Conservation (phyloP, 768 basidiomycete genomes). For the Mycena olivaceomarginata region DNA sequence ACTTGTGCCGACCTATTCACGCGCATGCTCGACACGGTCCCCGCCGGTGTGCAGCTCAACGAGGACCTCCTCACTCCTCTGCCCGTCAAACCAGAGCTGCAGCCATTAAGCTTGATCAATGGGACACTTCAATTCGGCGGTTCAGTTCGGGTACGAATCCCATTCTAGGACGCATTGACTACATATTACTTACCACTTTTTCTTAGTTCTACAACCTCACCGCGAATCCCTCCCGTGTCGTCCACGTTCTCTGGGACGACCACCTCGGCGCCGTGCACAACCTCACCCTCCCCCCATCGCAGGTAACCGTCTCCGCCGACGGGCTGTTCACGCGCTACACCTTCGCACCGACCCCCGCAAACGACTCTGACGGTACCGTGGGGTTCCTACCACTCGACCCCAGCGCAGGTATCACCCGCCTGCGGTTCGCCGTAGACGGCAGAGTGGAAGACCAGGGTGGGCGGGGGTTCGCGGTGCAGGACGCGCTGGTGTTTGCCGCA, state of each 20-base stretch:
- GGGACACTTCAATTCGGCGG: too few relatives aligned
- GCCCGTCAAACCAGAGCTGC: slow-evolving; percentile 14
- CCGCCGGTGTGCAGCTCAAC: neutral
- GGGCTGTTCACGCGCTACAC: too few relatives aligned
- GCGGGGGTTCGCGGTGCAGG: slow-evolving; percentile 2
- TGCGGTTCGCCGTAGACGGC: neutral
- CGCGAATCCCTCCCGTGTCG: neutral
- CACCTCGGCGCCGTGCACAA: slow-evolving; percentile 1
- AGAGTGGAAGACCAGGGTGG: slow-evolving; percentile 1
- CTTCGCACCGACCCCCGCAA: neutral
- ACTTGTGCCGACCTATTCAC: neutral
- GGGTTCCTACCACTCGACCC: neutral
- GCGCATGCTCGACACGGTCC: slow-evolving; percentile 25
- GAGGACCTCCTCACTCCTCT: slow-evolving; percentile 13
- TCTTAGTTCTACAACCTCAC: neutral
- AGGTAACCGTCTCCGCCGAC: neutral
- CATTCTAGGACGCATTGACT: too few relatives aligned
- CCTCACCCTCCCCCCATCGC: neutral
- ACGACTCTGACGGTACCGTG: neutral
- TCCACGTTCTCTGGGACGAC: neutral
- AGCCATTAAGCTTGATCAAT: too few relatives aligned
- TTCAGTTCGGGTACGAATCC: too few relatives aligned
- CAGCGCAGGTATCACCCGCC: neutral
- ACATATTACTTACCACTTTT: neutral
- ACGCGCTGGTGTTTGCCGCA: neutral